Percentiles rank a stretch among this genome's conserved stretches.
Conservation (phyloP, 2,329 filamentous ascomycete genomes). For the Juglanconis oblonga region DNA sequence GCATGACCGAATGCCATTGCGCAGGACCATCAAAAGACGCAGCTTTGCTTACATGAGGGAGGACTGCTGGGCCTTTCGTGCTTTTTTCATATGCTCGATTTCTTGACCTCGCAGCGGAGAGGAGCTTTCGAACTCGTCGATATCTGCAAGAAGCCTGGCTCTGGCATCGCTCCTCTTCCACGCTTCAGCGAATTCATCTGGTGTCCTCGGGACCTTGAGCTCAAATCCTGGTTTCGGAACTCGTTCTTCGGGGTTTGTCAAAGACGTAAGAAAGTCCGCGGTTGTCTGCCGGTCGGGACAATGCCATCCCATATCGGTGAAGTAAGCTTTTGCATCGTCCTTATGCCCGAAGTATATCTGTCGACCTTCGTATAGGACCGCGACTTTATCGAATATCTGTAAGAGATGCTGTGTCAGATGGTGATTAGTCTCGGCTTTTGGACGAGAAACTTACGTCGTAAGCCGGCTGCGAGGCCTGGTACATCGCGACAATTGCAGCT, state of each 20-base stretch:
- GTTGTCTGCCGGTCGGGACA: slow-evolving; percentile 67
- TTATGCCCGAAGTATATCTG: slow-evolving; percentile 74
- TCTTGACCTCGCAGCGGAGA: too few species aligned
- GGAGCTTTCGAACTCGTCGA: too few species aligned
- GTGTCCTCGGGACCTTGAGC: slow-evolving; percentile 59
- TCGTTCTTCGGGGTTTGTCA: slow-evolving; percentile 64
- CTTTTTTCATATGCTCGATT: slow-evolving; percentile 36
- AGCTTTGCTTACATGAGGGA: too few species aligned
- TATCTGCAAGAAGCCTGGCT: too few species aligned
- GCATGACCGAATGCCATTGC: too few species aligned
- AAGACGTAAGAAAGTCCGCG: slow-evolving; percentile 66
- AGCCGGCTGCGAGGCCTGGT: slow-evolving; percentile 67
- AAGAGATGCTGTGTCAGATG: too few species aligned
- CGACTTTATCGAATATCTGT: slow-evolving; percentile 64
- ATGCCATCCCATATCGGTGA: slow-evolving; percentile 65
- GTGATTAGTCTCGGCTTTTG: too few species aligned
- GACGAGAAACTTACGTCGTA: slow-evolving; percentile 49
- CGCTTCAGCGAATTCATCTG: slow-evolving; percentile 61
- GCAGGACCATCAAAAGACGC: too few species aligned
- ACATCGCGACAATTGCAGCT: slow-evolving; percentile 66
- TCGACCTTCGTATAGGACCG: slow-evolving; percentile 72
- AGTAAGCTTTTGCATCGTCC: slow-evolving; percentile 58
- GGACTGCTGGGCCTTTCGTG: slow-evolving; percentile 47
- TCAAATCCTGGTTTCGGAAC: slow-evolving; percentile 56
- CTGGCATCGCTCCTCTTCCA: slow-evolving; percentile 43